Evolutionary conservation across 2,329 filamentous ascomycete genomes (phyloP), one percentile per base, ranked within the genome.

Genomic region (Metarhizium sp.): DNA sequence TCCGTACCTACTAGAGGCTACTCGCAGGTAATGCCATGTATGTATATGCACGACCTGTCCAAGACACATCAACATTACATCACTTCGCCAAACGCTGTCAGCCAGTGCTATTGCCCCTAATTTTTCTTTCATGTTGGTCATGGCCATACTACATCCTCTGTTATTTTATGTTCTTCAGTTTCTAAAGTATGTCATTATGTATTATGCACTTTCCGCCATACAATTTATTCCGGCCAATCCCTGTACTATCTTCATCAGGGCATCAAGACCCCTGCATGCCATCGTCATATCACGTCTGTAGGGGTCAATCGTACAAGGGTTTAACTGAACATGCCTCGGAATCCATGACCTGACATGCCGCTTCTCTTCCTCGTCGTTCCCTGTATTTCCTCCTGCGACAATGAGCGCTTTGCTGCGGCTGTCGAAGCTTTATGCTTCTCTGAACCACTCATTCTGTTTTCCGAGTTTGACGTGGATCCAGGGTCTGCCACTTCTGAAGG

Each of bases 141-240:
- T 18, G 42, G 16, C 29, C 38, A 43, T 14, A 18, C 20, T 43
- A 14, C 13, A 32, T 38, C 40, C 18, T 30, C 18, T 50, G 36
- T 8, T 53, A 20, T 53, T 47, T 36, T 18, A 20, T 53, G 16
- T 16, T 48, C 34, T 53, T 30, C 46, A 43, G 40, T 34, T 38
- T 48, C 51, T 53, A 53, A 32, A 56, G 38, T 54, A 51, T 38
- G 38, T 18, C 32, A 30, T 20, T 34, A 51, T 54, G 51, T 56
- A 54, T 47, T 50, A 45, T 46, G 30, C 40, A 53, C 40, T n/a
- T 30, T 34, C 18, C 16, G 29, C 46, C 30, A 38, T 34, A 48
- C 43, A 11, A 14, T 40, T 16, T 40, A 5, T 40, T 40, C 5
- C 38, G 38, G 38, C 38, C 38, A 16, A 11, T 40, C 38, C 11